Conservation (phyloP, 768 basidiomycete genomes). For the Chalciporus sphaerocephalus region DNA sequence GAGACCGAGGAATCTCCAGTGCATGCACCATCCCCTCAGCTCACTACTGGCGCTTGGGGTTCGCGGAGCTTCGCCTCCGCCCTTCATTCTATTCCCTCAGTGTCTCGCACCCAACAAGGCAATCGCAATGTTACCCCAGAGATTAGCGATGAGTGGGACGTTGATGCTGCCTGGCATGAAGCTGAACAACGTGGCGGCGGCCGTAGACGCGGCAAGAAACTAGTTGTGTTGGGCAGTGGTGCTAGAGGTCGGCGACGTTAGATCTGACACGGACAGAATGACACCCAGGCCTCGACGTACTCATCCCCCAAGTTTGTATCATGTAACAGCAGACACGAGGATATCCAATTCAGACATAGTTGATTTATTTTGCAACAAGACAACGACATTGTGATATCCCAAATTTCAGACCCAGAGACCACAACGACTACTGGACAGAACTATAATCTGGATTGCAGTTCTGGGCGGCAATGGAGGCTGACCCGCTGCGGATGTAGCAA, state of each 20-base stretch:
- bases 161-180: constrained; percentile 79
- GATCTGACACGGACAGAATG: constrained; percentile 2
- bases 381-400: not conserved
- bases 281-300: not conserved
- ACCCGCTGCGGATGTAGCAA: constrained; percentile 75
- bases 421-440: constrained; percentile 46
- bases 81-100: constrained; percentile 46
- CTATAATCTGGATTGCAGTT: constrained; percentile 64
- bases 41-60: constrained; percentile 65
- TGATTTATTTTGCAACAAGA: constrained; percentile 22
- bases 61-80: constrained; percentile 79
- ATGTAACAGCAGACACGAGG: constrained; percentile 6
- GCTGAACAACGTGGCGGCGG: constrained; percentile 55
- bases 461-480: constrained; percentile 51
- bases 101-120: constrained; percentile 43
- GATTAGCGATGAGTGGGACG: constrained; percentile 65
- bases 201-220: constrained; percentile 57
- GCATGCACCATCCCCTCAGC: constrained; percentile 8
- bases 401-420: not conserved
- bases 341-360: constrained; percentile 9
- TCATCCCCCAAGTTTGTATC: constrained; percentile 12
- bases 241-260: constrained; percentile 49
- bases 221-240: constrained; percentile 71
- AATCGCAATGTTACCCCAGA: constrained; percentile 27
- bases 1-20: constrained; percentile 15